These are phyloP conservation scores for Aureobasidium melanogenum DNA, from an alignment of 2,329 filamentous ascomycete genomes.

Conservation along the genomic window DNA sequence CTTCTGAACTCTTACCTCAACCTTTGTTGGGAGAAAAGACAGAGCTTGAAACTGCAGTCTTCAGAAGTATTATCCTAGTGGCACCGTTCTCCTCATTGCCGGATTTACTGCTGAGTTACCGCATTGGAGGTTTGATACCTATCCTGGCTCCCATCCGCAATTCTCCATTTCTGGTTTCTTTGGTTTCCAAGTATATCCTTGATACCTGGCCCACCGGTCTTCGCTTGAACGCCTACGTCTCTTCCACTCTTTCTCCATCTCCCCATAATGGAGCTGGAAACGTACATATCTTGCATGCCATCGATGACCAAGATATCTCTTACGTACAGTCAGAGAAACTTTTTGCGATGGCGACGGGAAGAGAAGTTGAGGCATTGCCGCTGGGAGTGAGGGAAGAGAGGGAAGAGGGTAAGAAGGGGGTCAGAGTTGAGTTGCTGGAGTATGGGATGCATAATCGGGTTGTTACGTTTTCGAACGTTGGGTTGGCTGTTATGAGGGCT, in stretches of 20 bases:
- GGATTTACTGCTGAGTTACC: constrained; percentile 66
- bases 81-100: constrained; percentile 70
- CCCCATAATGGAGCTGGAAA: constrained; percentile 29
- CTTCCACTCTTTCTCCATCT: constrained; percentile 34
- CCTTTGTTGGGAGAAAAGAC: constrained; percentile 19
- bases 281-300: constrained; percentile 68
- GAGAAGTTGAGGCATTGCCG: constrained; percentile 22
- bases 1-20: constrained; percentile 2
- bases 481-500: constrained; percentile 55
- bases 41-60: constrained; percentile 42
- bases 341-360: constrained; percentile 50
- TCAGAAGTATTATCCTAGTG: constrained; percentile 72
- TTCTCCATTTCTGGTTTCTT: constrained; percentile 55
- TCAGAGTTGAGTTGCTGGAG: constrained; percentile 36
- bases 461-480: constrained; percentile 55
- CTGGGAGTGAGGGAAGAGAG: constrained; percentile 24
- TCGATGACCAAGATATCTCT: constrained; percentile 74
- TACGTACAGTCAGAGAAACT: constrained; percentile 59
- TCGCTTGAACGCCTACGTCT: constrained; percentile 57
- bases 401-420: constrained; percentile 19
- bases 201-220: constrained; percentile 72
- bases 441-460: constrained; percentile 56
- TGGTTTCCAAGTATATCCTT: constrained; percentile 55
- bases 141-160: constrained; percentile 64
- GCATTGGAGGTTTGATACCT: constrained; percentile 68